Base-by-base conservation (phyloP, 441 rosid species). In the Syzygium malaccense region DNA sequence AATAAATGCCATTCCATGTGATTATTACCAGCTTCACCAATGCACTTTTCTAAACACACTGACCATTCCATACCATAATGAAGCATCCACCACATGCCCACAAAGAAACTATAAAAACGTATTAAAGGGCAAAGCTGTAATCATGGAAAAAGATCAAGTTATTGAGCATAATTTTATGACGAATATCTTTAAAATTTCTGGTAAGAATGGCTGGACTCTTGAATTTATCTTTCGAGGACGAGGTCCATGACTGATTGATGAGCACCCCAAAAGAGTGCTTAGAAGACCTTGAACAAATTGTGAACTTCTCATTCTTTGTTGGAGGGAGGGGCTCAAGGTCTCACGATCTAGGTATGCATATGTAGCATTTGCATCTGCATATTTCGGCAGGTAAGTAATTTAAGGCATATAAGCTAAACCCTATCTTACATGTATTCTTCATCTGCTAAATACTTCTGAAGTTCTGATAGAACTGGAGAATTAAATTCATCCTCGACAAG, bases 401-500 rank as follows among this genome's bases (percentile, higher is more conserved):
- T 25, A 17, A 85, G 66, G 48, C n/a, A 85, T 45, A 10, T 55
- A 55, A 14, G 28, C 87, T 53, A 23, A 56, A 54, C 28, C 48
- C 58, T 33, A 45, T 85, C 87, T 86, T 57, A 98, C 99, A 98
- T 95, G 94, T 93, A 95, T 88, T 98, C 98, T 92, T 95, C 97
- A 91, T 95, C 96, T 18, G 94, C 93, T 78, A 96, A 92, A 91
- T 91, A 94, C 94, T 96, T 98, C 87, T 95, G 98, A 88, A 98
- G 88, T 90, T 96, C 96, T 30, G 96, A 51, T 66, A 92, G 64
- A 80, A 94, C 92, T 83, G 99, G 99, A 89, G 93, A 94, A 86
- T 87, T 92, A 92, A 95, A 93, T 93, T 97, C 99, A 86, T 98
- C 99, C 90, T 96, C 98, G 85, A 98, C 66, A 86, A 66, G 92